These are phyloP conservation scores for Metschnikowia cubensis DNA, from an alignment of 805 yeast genomes.

Conservation along the genomic window DNA sequence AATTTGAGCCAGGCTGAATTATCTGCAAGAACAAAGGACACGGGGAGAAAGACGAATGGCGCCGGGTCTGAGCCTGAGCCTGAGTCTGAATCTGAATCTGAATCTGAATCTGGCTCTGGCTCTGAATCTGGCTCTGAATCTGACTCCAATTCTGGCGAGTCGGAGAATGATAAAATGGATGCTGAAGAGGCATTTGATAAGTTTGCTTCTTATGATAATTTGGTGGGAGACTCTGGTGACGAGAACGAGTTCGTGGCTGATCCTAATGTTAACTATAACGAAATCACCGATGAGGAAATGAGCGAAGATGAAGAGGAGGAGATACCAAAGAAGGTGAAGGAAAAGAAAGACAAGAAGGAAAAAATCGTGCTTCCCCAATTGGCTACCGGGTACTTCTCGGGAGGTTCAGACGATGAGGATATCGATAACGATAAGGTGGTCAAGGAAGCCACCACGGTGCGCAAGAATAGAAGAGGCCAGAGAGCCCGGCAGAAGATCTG, in stretches of 20 bases:
- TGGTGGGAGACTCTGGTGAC: constrained; percentile 43
- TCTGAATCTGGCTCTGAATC: neutral
- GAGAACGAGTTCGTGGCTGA: constrained; percentile 31
- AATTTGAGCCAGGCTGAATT: constrained; percentile 38
- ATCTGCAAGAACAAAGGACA: constrained; percentile 20
- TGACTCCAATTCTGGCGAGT: neutral
- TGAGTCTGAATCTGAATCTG: constrained; percentile 9
- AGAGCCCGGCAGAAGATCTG: constrained; percentile 95
- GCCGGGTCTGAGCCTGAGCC: constrained; percentile 17
- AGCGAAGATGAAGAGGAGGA: neutral
- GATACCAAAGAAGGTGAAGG: constrained; percentile 19
- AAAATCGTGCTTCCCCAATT: constrained; percentile 57
- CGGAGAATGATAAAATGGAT: constrained; percentile 11
- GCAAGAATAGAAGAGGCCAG: constrained; percentile 94
- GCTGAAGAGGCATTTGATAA: constrained; percentile 29
- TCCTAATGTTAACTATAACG: constrained; percentile 47
- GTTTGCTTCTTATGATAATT: constrained; percentile 33
- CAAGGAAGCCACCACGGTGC: constrained; percentile 48
- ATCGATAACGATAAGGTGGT: constrained; percentile 46
- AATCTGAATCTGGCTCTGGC: neutral
- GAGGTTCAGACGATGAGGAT: constrained; percentile 67
- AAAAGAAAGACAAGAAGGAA: constrained; percentile 20
- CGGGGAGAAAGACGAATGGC: constrained; percentile 18
- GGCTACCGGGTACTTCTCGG: constrained; percentile 79
- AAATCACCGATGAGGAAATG: constrained; percentile 55